phyloP scores from a whole-genome alignment of 2,329 filamentous ascomycete species.

The Penicillium crustosum region DNA sequence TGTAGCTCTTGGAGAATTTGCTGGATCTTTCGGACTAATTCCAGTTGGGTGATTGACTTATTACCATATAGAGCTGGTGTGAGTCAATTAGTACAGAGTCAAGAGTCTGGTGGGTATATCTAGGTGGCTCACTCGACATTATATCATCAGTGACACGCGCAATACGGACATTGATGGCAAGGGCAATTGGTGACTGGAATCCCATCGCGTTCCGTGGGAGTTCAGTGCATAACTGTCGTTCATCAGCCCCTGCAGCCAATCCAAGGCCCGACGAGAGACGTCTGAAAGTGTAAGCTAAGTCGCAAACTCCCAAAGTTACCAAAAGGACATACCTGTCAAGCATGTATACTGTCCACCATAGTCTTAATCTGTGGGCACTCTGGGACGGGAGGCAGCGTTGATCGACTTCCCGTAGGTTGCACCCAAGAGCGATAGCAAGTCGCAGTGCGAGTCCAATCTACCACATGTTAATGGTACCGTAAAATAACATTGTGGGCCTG shows the following conservation, averaged over 20 bases:
- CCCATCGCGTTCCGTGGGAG: constrained; percentile 17
- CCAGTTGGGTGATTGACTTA: constrained; percentile 20
- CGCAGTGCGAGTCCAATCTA: constrained; percentile 22
- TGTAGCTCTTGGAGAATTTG: constrained; percentile 19
- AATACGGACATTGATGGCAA: constrained; percentile 23
- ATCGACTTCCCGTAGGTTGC: constrained; percentile 15
- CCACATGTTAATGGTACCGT: not conserved
- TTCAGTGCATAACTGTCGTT: constrained; percentile 18
- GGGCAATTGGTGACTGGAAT: constrained; percentile 20
- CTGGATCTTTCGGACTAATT: constrained; percentile 20
- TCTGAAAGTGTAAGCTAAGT: constrained; percentile 7
- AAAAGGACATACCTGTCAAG: constrained; percentile 18
- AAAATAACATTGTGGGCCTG: no score
- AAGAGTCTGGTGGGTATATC: not conserved
- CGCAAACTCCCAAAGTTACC: accelerated
- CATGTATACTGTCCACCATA: constrained; percentile 30
- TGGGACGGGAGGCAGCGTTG: constrained; percentile 23
- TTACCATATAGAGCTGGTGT: constrained; percentile 20
- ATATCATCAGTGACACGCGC: constrained; percentile 25
- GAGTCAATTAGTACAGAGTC: not conserved
- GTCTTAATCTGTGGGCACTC: constrained; percentile 20
- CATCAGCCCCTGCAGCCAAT: constrained; percentile 21
- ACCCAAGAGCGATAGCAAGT: constrained; percentile 22
- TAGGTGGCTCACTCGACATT: constrained; percentile 18
- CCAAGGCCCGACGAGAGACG: constrained; percentile 22